phyloP scores from a whole-genome alignment of 306 rosid genomes.

The Acmispon strigosus region DNA sequence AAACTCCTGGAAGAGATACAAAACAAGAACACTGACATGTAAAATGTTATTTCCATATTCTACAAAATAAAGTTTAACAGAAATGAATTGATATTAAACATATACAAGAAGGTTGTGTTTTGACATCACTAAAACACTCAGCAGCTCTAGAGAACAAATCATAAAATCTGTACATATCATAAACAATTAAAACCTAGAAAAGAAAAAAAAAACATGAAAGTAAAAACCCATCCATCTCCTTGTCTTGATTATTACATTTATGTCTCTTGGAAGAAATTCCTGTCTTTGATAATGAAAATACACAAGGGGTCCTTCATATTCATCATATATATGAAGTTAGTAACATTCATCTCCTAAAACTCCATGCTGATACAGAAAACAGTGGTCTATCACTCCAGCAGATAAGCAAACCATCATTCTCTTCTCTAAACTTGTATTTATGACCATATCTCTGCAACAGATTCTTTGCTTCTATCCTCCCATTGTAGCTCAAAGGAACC shows the following conservation, averaged over 20 bases:
- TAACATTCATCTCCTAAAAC: conserved; percentile 33
- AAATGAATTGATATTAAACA: conserved; percentile 19
- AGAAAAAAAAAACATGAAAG: neutral
- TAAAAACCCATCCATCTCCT: neutral
- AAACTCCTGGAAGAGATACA: no score
- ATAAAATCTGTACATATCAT: conserved; percentile 20
- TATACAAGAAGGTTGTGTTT: conserved; percentile 2
- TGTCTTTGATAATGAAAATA: neutral
- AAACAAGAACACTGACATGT: neutral
- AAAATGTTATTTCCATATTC: neutral
- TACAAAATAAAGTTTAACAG: neutral
- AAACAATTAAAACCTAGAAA: conserved; percentile 9
- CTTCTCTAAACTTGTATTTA: conserved; percentile 47
- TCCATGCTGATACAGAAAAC: conserved; percentile 70
- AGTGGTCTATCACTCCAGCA: conserved; percentile 63
- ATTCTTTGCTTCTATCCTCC: conserved; percentile 42
- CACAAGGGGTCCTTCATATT: neutral
- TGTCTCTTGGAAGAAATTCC: conserved; percentile 3
- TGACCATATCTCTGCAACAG: conserved; percentile 41
- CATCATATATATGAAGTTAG: neutral
- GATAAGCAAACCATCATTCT: conserved; percentile 34
- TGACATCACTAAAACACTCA: neutral
- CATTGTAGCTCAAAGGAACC: conserved; percentile 46
- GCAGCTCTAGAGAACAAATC: neutral
- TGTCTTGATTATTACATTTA: neutral